Conservation (phyloP, 2,329 filamentous ascomycete species). For the Colletotrichum tropicale region DNA sequence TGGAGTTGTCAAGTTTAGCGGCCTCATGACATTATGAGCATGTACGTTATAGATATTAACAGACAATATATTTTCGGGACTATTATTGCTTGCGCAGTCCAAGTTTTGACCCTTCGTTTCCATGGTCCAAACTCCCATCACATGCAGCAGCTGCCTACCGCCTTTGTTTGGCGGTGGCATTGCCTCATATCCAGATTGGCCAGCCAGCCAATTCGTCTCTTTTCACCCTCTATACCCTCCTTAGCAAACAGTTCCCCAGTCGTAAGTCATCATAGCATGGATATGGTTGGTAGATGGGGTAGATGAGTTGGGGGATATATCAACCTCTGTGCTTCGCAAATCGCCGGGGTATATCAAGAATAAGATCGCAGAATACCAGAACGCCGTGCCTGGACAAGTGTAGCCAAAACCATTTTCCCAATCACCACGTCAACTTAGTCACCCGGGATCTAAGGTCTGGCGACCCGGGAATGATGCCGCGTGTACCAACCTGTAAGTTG, state of each 20-base stretch:
- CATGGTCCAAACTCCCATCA: background rate
- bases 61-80: background rate
- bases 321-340: background rate
- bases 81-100: constrained; percentile 17
- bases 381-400: background rate
- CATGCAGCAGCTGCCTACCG: background rate
- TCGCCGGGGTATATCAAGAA: constrained; percentile 20
- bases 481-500: constrained; percentile 56
- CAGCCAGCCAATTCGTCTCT: background rate
- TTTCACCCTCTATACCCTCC: background rate
- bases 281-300: background rate
- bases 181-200: background rate
- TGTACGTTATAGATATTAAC: background rate
- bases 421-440: constrained; percentile 53
- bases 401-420: background rate
- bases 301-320: background rate
- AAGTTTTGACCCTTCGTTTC: background rate
- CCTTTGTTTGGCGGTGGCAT: background rate
- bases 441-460: constrained; percentile 51
- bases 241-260: background rate
- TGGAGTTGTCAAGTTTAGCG: background rate
- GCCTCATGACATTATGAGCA: background rate
- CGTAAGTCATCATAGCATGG: background rate
- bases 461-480: constrained; percentile 51
- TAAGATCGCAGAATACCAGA: background rate